phyloP scores from a whole-genome alignment of 306 rosid species.

The Fragaria iinumae region DNA sequence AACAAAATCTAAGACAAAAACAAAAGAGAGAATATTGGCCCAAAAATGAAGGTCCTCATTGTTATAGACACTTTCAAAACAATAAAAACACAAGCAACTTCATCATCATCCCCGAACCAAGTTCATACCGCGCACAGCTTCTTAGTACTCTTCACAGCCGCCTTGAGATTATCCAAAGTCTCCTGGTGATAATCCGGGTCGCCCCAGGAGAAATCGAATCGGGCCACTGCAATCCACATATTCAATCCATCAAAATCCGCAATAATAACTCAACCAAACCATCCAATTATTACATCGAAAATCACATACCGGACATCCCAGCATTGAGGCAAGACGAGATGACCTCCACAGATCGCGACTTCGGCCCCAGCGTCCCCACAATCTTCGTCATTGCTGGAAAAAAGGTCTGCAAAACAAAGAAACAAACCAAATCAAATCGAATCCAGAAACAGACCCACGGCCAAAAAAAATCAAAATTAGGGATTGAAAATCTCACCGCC shows the following conservation, averaged over 20 bases:
- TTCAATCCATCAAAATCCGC: slow-evolving; percentile 8
- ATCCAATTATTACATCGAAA: not conserved
- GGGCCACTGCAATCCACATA: slow-evolving; percentile 64
- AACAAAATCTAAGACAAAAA: too few species aligned
- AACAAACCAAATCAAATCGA: not conserved
- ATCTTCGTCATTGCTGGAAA: slow-evolving; percentile 96
- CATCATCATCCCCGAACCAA: not conserved
- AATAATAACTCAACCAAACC: not conserved
- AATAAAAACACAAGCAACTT: too few species aligned
- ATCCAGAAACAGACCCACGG: slow-evolving; percentile 25
- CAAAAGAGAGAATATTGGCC: not conserved
- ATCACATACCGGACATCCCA: slow-evolving; percentile 86
- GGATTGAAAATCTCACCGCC: slow-evolving; percentile 43
- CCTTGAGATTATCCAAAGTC: slow-evolving; percentile 84
- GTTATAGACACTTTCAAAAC: too few species aligned
- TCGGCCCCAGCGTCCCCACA: slow-evolving; percentile 94
- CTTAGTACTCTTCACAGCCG: slow-evolving; percentile 77
- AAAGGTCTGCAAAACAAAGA: slow-evolving; percentile 47
- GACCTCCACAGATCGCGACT: slow-evolving; percentile 71
- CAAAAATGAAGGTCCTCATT: not conserved
- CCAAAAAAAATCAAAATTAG: not conserved
- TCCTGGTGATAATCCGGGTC: slow-evolving; percentile 78
- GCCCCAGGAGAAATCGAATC: slow-evolving; percentile 94
- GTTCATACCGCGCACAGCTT: slow-evolving; percentile 92
- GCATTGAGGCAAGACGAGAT: slow-evolving; percentile 84